These are phyloP conservation scores for Physaria fendleri DNA, from an alignment of 345 rosid species.

Conservation along the genomic window DNA sequence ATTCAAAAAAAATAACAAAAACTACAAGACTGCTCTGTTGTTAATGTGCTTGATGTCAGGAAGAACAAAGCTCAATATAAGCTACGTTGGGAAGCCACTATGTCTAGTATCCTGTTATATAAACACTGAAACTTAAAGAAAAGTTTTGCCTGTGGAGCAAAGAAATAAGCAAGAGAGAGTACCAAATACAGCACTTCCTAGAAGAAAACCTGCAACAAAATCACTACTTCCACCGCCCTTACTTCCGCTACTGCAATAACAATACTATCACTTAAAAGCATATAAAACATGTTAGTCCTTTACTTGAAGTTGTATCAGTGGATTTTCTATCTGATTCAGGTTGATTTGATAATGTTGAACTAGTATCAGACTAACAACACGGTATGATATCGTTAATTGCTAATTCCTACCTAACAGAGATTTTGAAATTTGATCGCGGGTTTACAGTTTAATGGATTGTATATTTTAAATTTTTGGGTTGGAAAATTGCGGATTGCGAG, in stretches of 20 bases:
- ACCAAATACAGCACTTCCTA: conserved; percentile 81
- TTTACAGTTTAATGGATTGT: no score
- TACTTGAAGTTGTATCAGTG: background rate
- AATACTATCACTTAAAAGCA: no score
- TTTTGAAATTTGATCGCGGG: no score
- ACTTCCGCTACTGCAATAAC: conserved; percentile 35
- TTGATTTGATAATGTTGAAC: background rate
- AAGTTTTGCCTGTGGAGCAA: conserved; percentile 75
- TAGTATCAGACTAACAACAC: background rate
- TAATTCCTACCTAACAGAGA: background rate
- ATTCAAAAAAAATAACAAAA: background rate
- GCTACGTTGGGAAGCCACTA: background rate
- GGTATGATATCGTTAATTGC: background rate
- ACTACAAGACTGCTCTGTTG: background rate
- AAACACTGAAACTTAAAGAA: conserved; percentile 43
- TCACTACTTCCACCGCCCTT: conserved; percentile 51
- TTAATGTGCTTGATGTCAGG: background rate
- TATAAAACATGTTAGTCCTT: background rate
- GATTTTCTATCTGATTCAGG: background rate
- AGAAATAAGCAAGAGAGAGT: conserved; percentile 59
- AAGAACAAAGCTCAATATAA: background rate
- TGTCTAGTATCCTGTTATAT: conserved; percentile 34
- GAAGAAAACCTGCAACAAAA: conserved; percentile 56
- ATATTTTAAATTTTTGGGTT: no score
- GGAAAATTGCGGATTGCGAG: no score